Conservation (phyloP, 1,139 yeast genomes). For the Candida dubliniensis region DNA sequence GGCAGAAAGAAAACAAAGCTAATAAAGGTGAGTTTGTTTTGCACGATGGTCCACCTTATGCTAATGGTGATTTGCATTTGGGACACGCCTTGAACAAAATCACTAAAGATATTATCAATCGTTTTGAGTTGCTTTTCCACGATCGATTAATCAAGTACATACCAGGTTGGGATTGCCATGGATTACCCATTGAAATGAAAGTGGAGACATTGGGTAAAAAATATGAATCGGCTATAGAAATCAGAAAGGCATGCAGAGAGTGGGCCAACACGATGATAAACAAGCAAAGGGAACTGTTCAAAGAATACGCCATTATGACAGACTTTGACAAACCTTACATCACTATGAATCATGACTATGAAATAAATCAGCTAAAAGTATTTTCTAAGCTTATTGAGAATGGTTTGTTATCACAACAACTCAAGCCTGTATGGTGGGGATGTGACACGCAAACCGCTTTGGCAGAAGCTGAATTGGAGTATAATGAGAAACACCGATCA, state of each 20-base stretch:
- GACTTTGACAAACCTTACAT: conserved; percentile 73
- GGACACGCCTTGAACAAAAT: conserved; percentile 94
- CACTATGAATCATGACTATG: conserved; percentile 72
- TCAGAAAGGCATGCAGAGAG: conserved; percentile 62
- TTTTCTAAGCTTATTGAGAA: conserved; percentile 65
- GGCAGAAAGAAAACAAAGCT: conserved; percentile 28
- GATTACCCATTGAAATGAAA: conserved; percentile 87
- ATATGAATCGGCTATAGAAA: conserved; percentile 41
- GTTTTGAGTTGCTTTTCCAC: conserved; percentile 60
- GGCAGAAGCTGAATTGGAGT: conserved; percentile 95
- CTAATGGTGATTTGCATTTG: conserved; percentile 88
- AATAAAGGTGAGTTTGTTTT: conserved; percentile 48
- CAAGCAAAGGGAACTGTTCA: conserved; percentile 63
- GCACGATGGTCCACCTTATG: conserved; percentile 99
- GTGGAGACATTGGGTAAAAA: conserved; percentile 21
- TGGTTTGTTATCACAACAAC: conserved; percentile 75
- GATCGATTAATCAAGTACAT: conserved; percentile 66
- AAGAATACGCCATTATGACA: conserved; percentile 75
- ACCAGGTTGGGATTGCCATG: conserved; percentile 99
- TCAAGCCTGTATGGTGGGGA: conserved; percentile 97
- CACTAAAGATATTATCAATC: conserved; percentile 77
- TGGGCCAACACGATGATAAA: conserved; percentile 69
- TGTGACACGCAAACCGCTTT: conserved; percentile 90
- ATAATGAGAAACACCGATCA: conserved; percentile 70
- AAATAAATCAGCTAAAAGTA: conserved; percentile 68